These are phyloP conservation scores for Metschnikowia peoriensis DNA, from an alignment of 805 yeast species.

Conservation along the genomic window DNA sequence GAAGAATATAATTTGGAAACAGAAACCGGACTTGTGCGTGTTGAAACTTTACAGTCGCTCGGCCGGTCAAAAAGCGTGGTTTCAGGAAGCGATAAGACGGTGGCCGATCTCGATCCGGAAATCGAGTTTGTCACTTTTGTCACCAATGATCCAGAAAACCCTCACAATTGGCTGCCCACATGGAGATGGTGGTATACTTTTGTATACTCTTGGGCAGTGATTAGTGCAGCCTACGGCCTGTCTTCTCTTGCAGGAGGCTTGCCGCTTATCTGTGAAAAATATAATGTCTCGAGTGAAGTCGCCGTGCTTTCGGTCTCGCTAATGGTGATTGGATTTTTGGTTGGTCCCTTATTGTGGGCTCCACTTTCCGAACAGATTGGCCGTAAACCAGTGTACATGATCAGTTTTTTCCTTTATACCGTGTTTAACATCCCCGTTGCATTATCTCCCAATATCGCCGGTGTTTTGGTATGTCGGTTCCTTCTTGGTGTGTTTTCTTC, in stretches of 20 bases:
- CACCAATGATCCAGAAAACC: slow-evolving; percentile 82
- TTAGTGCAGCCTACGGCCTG: slow-evolving; percentile 91
- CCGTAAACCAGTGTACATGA: slow-evolving; percentile 76
- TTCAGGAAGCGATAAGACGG: slow-evolving; percentile 20
- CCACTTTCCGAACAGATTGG: slow-evolving; percentile 86
- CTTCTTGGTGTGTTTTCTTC: slow-evolving; percentile 84
- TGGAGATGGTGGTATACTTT: slow-evolving; percentile 67
- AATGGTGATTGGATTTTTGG: slow-evolving; percentile 85
- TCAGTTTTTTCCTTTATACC: slow-evolving; percentile 70
- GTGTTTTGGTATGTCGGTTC: slow-evolving; percentile 78
- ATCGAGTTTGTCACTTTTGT: slow-evolving; percentile 83
- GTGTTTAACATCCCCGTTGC: slow-evolving; percentile 89
- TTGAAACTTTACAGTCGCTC: slow-evolving; percentile 61
- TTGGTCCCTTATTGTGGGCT: slow-evolving; percentile 89
- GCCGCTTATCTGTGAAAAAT: slow-evolving; percentile 61
- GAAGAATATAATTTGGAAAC: slow-evolving; percentile 92
- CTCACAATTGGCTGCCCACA: slow-evolving; percentile 72
- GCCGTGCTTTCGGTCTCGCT: slow-evolving; percentile 76
- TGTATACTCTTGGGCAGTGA: slow-evolving; percentile 66
- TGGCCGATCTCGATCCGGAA: slow-evolving; percentile 53
- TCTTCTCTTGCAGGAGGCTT: slow-evolving; percentile 88
- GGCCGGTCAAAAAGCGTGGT: slow-evolving; percentile 47
- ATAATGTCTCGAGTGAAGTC: slow-evolving; percentile 72
- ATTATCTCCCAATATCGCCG: slow-evolving; percentile 75
- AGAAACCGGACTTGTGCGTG: slow-evolving; percentile 83